Evolutionary conservation across 2,329 filamentous ascomycete species (phyloP).

Genomic region (Cytospora paraplurivora): DNA sequence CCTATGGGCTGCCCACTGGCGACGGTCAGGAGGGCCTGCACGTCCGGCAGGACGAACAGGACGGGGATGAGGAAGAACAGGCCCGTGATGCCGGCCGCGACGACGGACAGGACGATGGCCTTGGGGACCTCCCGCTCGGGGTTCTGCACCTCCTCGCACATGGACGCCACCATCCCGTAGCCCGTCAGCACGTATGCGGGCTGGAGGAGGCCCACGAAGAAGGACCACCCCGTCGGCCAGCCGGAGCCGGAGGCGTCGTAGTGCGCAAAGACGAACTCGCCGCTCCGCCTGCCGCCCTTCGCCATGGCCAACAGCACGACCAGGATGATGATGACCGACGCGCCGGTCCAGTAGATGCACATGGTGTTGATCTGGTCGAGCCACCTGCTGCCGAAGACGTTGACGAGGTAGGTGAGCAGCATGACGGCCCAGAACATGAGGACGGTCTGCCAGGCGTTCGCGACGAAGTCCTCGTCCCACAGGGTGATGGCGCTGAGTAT

Average conservation of each 20-base stretch:
- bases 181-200: constrained; percentile 64
- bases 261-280: constrained; percentile 67
- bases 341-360: constrained; percentile 72
- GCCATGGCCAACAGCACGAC: constrained; percentile 62
- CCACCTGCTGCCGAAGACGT: constrained; percentile 61
- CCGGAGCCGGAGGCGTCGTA: constrained; percentile 67
- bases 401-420: constrained; percentile 63
- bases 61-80: constrained; percentile 71
- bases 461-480: constrained; percentile 68
- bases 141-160: constrained; percentile 73
- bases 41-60: constrained; percentile 73
- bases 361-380: constrained; percentile 72
- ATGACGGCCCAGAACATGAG: constrained; percentile 74
- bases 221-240: constrained; percentile 71
- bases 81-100: constrained; percentile 66
- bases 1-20: constrained; percentile 77
- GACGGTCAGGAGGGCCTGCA: constrained; percentile 63
- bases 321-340: constrained; percentile 56
- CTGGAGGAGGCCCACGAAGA: constrained; percentile 71
- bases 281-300: constrained; percentile 53
- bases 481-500: constrained; percentile 69
- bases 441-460: constrained; percentile 70
- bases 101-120: constrained; percentile 70
- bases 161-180: constrained; percentile 71
- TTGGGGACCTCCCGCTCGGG: constrained; percentile 70